phyloP scores from a whole-genome alignment of 176 grass and related monocot genomes.

The Otatea glauca region DNA sequence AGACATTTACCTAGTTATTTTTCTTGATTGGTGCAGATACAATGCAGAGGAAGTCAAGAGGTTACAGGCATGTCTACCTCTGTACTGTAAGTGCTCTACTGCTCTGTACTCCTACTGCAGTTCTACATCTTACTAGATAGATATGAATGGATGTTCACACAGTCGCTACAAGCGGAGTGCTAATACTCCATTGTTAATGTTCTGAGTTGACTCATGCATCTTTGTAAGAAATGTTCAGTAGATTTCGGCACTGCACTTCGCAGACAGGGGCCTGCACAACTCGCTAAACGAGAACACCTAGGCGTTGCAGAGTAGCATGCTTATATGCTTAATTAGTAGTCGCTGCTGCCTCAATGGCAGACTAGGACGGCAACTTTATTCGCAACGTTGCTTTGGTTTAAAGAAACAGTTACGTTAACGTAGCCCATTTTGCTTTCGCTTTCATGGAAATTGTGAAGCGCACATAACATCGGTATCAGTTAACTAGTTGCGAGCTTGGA shows the following conservation, averaged over 20 bases:
- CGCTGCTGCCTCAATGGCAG: conserved; percentile 37
- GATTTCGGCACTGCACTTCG: neutral
- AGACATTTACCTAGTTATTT: too few species aligned
- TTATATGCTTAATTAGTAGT: conserved; percentile 17
- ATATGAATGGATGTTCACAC: neutral
- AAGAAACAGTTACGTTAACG: conserved; percentile 37
- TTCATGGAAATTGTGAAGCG: conserved; percentile 58
- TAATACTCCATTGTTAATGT: neutral
- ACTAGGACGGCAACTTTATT: conserved; percentile 32
- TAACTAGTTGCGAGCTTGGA: conserved; percentile 45
- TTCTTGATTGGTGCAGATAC: neutral
- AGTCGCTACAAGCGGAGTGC: neutral
- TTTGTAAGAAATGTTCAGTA: neutral
- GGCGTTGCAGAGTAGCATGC: conserved; percentile 23
- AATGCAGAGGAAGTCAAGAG: neutral
- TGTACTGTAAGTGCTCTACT: neutral
- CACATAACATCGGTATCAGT: conserved; percentile 54
- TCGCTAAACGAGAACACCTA: conserved; percentile 23
- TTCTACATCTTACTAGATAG: neutral
- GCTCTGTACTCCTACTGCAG: neutral
- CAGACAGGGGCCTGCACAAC: neutral
- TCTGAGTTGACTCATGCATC: neutral
- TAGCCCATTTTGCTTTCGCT: conserved; percentile 23
- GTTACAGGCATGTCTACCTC: neutral
- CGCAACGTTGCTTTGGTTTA: conserved; percentile 56